Base-by-base conservation (phyloP, 495 filamentous ascomycete genomes). In the Cercophora sp. region DNA sequence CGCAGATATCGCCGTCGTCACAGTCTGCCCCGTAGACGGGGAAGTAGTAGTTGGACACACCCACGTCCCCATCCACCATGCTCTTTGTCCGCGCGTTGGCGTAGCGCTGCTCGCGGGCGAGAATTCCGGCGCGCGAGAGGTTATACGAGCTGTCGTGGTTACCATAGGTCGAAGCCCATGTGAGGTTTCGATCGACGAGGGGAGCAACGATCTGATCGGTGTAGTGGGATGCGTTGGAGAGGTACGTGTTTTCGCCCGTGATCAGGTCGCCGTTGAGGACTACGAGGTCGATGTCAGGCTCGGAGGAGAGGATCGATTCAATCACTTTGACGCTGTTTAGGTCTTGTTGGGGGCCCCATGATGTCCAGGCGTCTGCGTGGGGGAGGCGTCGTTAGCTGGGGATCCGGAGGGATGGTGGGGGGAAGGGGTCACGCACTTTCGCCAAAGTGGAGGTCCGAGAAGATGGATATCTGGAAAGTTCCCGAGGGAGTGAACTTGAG, bases 181-280 rank as follows among this genome's bases (percentile, higher is more conserved):
- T 68, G 0, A 84, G 59, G 4, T 70, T 66, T 3, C 71, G 71
- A 2, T 75, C 42, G 0, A 84, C 66, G 2, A 89, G 63, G 1
- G 86, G 72, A 1, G 39, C 51, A 13, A 88, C 80, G 4, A 89
- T 80, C 34, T 76, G 61, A 56, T 88, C 79, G 15, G 88, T 26
- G 50, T 87, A 86, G 18, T 67, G 44, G 71, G 35, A 66, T 70
- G 77, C 76, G 57, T 88, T 86, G 22, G 77, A 68, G 10, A 72
- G 59, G 32, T 73, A 79, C 1, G 79, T 79, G 49, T 81, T 80
- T 54, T 89, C 83, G 19, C 86, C 85, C 0, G 87, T 85, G 52
- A 89, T 84, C 8, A 89, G 69, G 56, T 89, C 87, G 29, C 87
- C 86, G 47, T 89, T 91, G 1, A 91, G 64, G 6, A 91, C 77